These are phyloP conservation scores for Dichotomopilus funicola DNA, from an alignment of 2,329 filamentous ascomycete species.

Conservation along the genomic window DNA sequence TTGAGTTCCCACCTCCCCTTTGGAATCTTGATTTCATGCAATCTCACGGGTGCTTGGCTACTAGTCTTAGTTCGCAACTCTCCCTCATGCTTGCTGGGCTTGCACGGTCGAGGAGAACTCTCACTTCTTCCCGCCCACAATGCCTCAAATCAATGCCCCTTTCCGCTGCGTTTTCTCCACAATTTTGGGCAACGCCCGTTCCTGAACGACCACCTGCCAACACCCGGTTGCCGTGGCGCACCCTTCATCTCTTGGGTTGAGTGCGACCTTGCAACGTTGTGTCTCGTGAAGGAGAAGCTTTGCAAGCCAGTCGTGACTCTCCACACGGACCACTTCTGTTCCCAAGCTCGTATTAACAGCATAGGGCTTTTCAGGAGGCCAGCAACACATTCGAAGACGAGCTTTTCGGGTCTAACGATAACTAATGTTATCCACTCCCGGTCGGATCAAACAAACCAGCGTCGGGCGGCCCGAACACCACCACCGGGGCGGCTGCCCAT, in stretches of 20 bases:
- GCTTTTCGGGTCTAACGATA: not conserved
- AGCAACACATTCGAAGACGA: too few relatives aligned
- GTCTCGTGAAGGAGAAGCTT: too few relatives aligned
- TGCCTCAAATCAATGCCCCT: not conserved
- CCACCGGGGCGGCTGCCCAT: not conserved
- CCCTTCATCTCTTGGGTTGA: conserved; percentile 1
- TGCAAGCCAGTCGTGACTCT: too few relatives aligned
- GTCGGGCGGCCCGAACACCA: not conserved
- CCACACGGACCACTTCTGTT: too few relatives aligned
- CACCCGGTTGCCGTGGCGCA: conserved; percentile 3
- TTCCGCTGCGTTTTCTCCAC: conserved; percentile 11
- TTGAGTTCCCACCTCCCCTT: too few relatives aligned
- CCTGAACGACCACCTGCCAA: conserved; percentile 3
- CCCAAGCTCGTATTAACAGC: conserved; percentile 5
- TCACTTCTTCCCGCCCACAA: too few relatives aligned
- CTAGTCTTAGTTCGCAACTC: too few relatives aligned
- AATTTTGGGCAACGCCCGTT: conserved; percentile 10
- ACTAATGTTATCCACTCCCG: not conserved
- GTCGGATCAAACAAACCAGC: not conserved
- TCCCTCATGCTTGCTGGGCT: too few relatives aligned
- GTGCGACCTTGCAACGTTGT: not conserved
- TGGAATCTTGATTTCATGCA: too few relatives aligned
- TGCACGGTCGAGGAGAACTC: too few relatives aligned
- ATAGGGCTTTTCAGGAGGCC: not conserved
- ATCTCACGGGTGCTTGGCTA: too few relatives aligned